Evolutionary conservation across 2,329 filamentous ascomycete genomes (phyloP).

Genomic region (Scorias spongiosa): DNA sequence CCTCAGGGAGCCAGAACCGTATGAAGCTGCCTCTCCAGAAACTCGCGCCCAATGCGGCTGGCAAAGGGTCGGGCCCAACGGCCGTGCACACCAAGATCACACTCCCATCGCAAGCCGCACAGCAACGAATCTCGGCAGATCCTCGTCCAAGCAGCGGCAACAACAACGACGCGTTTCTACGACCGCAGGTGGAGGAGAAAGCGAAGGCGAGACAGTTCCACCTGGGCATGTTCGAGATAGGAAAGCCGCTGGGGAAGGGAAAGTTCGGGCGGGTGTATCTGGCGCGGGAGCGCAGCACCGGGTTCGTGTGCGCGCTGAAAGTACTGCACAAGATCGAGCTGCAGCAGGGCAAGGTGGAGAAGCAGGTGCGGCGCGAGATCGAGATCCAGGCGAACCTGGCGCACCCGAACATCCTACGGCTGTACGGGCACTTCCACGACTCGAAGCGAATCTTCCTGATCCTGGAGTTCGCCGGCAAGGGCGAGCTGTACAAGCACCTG

Average conservation of each 20-base stretch:
- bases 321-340: slow-evolving; percentile 75
- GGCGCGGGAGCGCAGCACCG: slow-evolving; percentile 60
- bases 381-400: slow-evolving; percentile 80
- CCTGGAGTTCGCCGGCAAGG: slow-evolving; percentile 71
- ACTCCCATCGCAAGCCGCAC: slow-evolving; percentile 50
- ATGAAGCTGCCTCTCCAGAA: slow-evolving; percentile 66
- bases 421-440: slow-evolving; percentile 83
- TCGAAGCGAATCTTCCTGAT: slow-evolving; percentile 78
- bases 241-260: slow-evolving; percentile 69
- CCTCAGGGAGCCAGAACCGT: slow-evolving; percentile 37
- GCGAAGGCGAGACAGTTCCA: slow-evolving; percentile 49
- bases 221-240: slow-evolving; percentile 88
- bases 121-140: slow-evolving; percentile 27
- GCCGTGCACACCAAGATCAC: slow-evolving; percentile 47
- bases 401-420: slow-evolving; percentile 69
- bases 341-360: slow-evolving; percentile 67
- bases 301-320: slow-evolving; percentile 76
- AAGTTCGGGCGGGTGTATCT: slow-evolving; percentile 82
- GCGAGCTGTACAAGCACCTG: slow-evolving; percentile 78
- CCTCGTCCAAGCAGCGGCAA: slow-evolving; percentile 24
- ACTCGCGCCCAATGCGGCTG: slow-evolving; percentile 58
- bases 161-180: slow-evolving; percentile 22
- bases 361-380: slow-evolving; percentile 75
- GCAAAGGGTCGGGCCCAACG: slow-evolving; percentile 13
- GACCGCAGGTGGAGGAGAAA: slow-evolving; percentile 2